Conservation (phyloP, 306 rosid species). For the Prunus armeniaca region DNA sequence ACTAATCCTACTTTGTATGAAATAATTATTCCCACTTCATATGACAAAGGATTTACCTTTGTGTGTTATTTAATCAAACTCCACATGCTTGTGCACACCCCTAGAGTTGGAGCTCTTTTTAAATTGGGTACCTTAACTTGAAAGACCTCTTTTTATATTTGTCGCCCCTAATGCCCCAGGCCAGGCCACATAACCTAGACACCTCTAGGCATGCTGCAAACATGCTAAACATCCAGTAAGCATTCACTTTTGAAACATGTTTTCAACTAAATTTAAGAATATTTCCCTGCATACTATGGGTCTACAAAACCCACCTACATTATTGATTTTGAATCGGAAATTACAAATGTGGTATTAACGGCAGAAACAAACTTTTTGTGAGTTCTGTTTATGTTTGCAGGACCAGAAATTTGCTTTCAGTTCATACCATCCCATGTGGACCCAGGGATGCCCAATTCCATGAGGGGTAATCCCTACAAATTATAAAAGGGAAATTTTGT, state of each 20-base stretch:
- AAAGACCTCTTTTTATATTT: background rate
- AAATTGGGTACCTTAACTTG: too few species aligned
- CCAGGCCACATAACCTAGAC: background rate
- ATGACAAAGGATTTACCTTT: background rate
- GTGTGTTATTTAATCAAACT: background rate
- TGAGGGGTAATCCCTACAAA: too few species aligned
- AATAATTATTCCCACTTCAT: background rate
- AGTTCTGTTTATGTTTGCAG: too few species aligned
- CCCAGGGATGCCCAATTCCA: too few species aligned
- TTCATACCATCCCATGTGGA: too few species aligned
- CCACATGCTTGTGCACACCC: background rate
- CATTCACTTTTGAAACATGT: background rate
- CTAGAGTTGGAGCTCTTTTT: background rate
- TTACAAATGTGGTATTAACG: too few species aligned
- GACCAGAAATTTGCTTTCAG: too few species aligned
- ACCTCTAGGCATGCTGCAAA: background rate
- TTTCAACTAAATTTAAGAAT: background rate
- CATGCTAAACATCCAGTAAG: background rate
- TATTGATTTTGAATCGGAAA: too few species aligned
- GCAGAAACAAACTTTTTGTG: too few species aligned
- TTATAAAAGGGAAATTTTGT: too few species aligned
- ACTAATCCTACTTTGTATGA: background rate
- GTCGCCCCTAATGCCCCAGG: background rate
- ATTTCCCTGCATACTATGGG: background rate
- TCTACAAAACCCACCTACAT: background rate